Evolutionary conservation across 108 stramenopile genomes (phyloP).

Genomic region (Ochromonas danica): DNA sequence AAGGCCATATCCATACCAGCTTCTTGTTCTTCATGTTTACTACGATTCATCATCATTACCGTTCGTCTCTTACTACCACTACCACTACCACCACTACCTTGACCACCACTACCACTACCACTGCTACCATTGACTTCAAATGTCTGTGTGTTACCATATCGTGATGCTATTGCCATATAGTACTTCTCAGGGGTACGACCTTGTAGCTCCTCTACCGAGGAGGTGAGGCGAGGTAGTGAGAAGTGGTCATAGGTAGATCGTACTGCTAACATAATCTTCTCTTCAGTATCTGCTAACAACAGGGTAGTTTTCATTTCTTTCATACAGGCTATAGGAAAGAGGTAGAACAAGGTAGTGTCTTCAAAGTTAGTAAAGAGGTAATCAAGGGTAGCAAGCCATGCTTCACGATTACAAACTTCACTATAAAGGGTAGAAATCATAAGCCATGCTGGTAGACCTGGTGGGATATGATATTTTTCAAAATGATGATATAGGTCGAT

Average conservation of each 20-base stretch:
- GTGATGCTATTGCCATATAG: too few relatives aligned
- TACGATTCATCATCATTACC: too few relatives aligned
- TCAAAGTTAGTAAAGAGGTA: conserved; percentile 31
- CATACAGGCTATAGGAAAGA: conserved; percentile 4
- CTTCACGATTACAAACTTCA: conserved; percentile 35
- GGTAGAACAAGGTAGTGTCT: background rate
- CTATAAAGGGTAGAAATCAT: conserved; percentile 38
- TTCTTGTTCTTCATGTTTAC: background rate
- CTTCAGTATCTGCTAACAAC: background rate
- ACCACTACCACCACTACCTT: too few relatives aligned
- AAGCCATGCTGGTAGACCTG: conserved; percentile 36
- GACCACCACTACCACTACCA: background rate
- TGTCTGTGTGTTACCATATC: too few relatives aligned
- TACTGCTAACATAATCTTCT: background rate
- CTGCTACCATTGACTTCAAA: background rate
- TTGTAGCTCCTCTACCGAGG: too few relatives aligned
- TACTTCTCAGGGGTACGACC: too few relatives aligned
- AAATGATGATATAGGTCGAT: conserved; percentile 35
- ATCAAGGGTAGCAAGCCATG: conserved; percentile 48
- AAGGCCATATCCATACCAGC: background rate
- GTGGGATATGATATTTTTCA: background rate
- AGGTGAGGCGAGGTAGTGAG: too few relatives aligned
- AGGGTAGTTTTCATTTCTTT: background rate
- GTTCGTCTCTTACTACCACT: too few relatives aligned
- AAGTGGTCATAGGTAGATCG: background rate